Evolutionary conservation across 306 rosid species (phyloP), one percentile per base, ranked within the genome.

Genomic region (Purshia tridentata): DNA sequence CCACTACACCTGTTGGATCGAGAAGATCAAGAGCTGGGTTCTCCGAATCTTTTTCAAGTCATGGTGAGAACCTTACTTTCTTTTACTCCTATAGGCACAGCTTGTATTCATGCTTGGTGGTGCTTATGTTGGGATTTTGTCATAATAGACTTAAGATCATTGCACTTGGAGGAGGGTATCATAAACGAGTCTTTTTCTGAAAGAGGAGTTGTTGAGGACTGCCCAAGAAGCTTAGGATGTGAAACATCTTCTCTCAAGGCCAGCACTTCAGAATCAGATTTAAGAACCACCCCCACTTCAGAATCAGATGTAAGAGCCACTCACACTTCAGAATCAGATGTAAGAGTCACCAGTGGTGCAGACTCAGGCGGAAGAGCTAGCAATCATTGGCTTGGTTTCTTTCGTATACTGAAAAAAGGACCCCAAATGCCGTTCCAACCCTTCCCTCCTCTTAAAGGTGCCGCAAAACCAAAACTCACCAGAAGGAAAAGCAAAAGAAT

Each of bases 401-500:
- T 91, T 40, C 80, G 65, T 3, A 6, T 94, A 11, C 72, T 91
- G 14, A 94, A 83, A 76, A 94, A 87, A 72, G 95, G 97, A 37
- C 76, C 95, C 0, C 86, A 86, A 5, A 67, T 80, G 85, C 88
- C 81, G 4, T 87, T 87, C 60, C 88, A 82, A 61, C 61, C 84
- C 35, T 85, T 87, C 68, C 86, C 87, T 54, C 88, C 91, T 3
- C 86, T 75, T 37, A 88, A 81, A 73, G 72, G 15, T 55, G 82
- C 85, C 55, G 90, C 90, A 29, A 91, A 81, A 67, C 95, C 95
- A 39, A 91, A 81, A 69, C 86, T 90, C 50, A 87, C 96, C 56
- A 90, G 93, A 76, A 87, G 84, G 71, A 90, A 88, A 69, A 88
- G 89, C 82, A 91, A 84, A 73, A 83, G 89, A 60, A 82, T 84